phyloP scores from a whole-genome alignment of 2,329 filamentous ascomycete genomes.

The Aspergillus pseudonomiae region DNA sequence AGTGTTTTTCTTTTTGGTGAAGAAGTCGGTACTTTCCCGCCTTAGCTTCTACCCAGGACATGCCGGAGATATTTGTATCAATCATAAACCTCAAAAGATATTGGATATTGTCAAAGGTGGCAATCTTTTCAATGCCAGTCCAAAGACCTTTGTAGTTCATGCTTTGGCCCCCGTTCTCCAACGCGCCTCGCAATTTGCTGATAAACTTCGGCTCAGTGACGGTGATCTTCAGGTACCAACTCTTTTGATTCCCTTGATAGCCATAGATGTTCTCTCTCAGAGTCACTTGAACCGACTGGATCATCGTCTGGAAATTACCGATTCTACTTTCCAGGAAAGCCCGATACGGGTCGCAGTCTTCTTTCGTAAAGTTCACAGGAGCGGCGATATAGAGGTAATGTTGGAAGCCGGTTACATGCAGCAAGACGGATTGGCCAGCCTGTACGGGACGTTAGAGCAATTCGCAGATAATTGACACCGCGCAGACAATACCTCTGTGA shows the following conservation, averaged over 20 bases:
- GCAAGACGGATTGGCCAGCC: conserved; percentile 83
- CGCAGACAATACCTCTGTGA: conserved; percentile 67
- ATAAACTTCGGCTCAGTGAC: conserved; percentile 89
- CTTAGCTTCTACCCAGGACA: conserved; percentile 95
- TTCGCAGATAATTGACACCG: conserved; percentile 23
- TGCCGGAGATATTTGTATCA: conserved; percentile 88
- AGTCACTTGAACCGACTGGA: conserved; percentile 79
- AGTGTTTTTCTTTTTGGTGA: conserved; percentile 68
- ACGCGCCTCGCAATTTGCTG: conserved; percentile 70
- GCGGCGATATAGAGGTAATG: conserved; percentile 96
- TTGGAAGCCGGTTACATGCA: conserved; percentile 93
- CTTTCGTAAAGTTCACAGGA: conserved; percentile 75
- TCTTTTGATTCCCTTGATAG: conserved; percentile 90
- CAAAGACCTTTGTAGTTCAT: conserved; percentile 93
- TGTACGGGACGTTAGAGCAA: conserved; percentile 31
- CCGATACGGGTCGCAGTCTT: conserved; percentile 78
- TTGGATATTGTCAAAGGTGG: conserved; percentile 95
- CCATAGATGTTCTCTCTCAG: conserved; percentile 91
- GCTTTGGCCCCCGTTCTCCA: conserved; percentile 66
- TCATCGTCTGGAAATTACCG: conserved; percentile 71
- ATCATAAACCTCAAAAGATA: conserved; percentile 98
- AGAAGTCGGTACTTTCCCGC: conserved; percentile 73
- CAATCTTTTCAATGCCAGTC: conserved; percentile 71
- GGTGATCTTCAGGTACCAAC: conserved; percentile 89
- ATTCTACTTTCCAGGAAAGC: conserved; percentile 78